phyloP scores from a whole-genome alignment of 805 yeast species.

The Peterozyma toletana region DNA sequence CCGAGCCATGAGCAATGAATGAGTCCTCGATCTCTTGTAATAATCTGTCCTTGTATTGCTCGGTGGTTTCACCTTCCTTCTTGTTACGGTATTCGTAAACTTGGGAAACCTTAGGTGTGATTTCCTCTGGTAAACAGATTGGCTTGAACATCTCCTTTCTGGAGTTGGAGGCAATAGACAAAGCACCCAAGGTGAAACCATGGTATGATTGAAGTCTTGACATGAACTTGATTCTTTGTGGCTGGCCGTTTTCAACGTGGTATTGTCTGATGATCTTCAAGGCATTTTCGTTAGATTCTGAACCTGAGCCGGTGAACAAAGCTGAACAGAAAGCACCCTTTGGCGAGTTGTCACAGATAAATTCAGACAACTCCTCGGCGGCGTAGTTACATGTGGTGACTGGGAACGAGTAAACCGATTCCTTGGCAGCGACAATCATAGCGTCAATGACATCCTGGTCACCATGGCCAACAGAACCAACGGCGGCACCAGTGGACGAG shows the following conservation, averaged over 20 bases:
- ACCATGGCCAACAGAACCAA: constrained; percentile 30
- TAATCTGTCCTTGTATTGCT: constrained; percentile 28
- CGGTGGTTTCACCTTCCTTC: constrained; percentile 27
- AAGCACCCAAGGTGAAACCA: constrained; percentile 37
- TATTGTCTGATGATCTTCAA: constrained; percentile 50
- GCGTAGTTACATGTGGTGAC: constrained; percentile 19
- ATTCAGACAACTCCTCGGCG: constrained; percentile 27
- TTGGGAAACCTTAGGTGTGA: constrained; percentile 20
- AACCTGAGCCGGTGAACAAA: constrained; percentile 51
- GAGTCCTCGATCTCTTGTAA: constrained; percentile 30
- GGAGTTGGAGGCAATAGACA: constrained; percentile 28
- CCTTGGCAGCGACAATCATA: constrained; percentile 22
- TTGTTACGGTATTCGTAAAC: constrained; percentile 26
- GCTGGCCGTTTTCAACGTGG: constrained; percentile 27
- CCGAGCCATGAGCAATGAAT: constrained; percentile 31
- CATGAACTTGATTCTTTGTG: constrained; percentile 26
- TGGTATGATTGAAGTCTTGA: constrained; percentile 36
- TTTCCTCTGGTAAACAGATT: constrained; percentile 14
- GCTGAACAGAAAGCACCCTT: constrained; percentile 34
- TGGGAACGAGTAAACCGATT: constrained; percentile 24
- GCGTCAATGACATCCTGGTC: constrained; percentile 25
- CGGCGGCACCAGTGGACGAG: constrained; percentile 36
- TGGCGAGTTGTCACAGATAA: constrained; percentile 36
- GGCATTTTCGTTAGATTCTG: constrained; percentile 73
- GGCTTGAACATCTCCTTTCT: constrained; percentile 25